A percentile compares a stretch with the other conserved stretches of the same genome.
phyloP scores from a whole-genome alignment of 805 yeast species.

The Peterozyma xylosa region DNA sequence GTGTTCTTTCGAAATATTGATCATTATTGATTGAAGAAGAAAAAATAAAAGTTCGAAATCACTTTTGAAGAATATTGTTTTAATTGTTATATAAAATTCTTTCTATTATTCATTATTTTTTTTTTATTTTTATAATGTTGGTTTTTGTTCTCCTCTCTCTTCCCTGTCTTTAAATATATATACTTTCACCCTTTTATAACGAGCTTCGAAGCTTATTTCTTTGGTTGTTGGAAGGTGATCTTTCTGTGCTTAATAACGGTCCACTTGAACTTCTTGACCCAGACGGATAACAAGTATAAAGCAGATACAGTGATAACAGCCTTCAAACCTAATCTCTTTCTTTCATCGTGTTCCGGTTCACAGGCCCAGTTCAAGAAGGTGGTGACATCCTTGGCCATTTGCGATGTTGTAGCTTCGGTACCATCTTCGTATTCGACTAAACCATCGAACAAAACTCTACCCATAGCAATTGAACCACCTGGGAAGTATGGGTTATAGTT shows the following conservation, averaged over 20 bases:
- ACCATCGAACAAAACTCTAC: slow-evolving; percentile 94
- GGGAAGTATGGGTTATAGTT: slow-evolving; percentile 99
- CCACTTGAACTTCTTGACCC: slow-evolving; percentile 99
- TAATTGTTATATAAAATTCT: too few species aligned
- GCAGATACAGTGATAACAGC: slow-evolving; percentile 76
- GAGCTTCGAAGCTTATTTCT: slow-evolving; percentile 31
- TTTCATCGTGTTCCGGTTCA: slow-evolving; percentile 97
- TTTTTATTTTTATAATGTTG: too few species aligned
- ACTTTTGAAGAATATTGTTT: too few species aligned
- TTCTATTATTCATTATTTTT: too few species aligned
- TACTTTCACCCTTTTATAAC: too few species aligned
- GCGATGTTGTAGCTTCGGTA: slow-evolving; percentile 96
- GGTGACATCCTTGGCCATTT: slow-evolving; percentile 98
- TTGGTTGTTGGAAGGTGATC: slow-evolving; percentile 89
- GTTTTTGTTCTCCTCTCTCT: too few species aligned
- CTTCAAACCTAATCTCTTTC: slow-evolving; percentile 94
- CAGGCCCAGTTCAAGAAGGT: slow-evolving; percentile 97
- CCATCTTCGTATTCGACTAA: slow-evolving; percentile 98
- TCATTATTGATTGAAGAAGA: too few species aligned
- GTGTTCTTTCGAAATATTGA: too few species aligned
- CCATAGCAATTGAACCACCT: slow-evolving; percentile 99
- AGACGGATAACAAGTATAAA: slow-evolving; percentile 73
- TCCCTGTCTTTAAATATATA: too few species aligned
- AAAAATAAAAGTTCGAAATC: too few species aligned
- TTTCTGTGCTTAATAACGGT: slow-evolving; percentile 91